Conservation (phyloP, 306 rosid species). For the Begonia fuchsioides region DNA sequence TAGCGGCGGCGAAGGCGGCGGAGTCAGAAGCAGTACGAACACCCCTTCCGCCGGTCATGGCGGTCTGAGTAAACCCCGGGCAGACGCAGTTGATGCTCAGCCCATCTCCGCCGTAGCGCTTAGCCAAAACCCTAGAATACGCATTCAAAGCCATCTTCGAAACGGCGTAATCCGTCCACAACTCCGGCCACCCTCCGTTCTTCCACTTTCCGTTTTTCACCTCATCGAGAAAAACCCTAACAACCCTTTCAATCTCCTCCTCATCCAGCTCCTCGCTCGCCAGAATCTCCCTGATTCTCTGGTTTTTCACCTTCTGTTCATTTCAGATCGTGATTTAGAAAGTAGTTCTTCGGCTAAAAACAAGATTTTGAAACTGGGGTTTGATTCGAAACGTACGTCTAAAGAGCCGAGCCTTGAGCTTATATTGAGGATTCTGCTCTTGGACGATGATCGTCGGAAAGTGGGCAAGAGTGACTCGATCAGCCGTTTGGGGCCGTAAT, state of each 20-base stretch:
- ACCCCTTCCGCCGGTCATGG: constrained; percentile 72
- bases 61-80: constrained; percentile 80
- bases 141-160: constrained; percentile 75
- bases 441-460: constrained; percentile 37
- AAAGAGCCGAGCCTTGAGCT: constrained; percentile 84
- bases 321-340: not conserved
- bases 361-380: not conserved
- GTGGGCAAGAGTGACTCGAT: constrained; percentile 46
- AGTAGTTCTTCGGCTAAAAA: not conserved
- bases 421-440: constrained; percentile 49
- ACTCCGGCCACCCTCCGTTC: constrained; percentile 61
- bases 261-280: constrained; percentile 25
- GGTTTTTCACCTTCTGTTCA: constrained; percentile 42
- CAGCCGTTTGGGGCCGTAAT: constrained; percentile 50
- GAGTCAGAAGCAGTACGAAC: constrained; percentile 45
- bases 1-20: constrained; percentile 27
- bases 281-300: constrained; percentile 18
- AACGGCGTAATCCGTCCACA: constrained; percentile 84
- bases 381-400: constrained; percentile 14
- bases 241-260: constrained; percentile 32
- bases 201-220: constrained; percentile 57
- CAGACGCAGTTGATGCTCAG: constrained; percentile 55
- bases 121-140: constrained; percentile 47
- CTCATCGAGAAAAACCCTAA: constrained; percentile 25
- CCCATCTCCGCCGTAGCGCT: constrained; percentile 18